Conservation (phyloP, 2,329 filamentous ascomycete genomes). For the Aspergillus clavatus region DNA sequence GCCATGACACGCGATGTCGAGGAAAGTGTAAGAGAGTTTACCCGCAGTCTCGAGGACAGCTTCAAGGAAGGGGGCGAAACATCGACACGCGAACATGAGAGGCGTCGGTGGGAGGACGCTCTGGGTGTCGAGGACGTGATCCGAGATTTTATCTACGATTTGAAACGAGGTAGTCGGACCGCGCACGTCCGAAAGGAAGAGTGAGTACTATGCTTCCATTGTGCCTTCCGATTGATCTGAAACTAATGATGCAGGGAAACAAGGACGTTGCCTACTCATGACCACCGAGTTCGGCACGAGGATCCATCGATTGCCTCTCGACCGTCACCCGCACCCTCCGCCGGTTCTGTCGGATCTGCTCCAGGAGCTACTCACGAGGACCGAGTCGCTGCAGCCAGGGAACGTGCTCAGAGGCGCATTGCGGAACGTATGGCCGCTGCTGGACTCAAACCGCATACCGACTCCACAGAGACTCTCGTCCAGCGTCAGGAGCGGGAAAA, state of each 20-base stretch:
- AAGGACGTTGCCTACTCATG: slow-evolving; percentile 47
- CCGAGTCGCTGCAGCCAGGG: slow-evolving; percentile 90
- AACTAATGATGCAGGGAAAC: slow-evolving; percentile 41
- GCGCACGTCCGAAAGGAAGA: slow-evolving; percentile 63
- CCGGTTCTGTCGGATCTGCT: slow-evolving; percentile 64
- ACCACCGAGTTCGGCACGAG: slow-evolving; percentile 51
- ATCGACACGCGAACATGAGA: slow-evolving; percentile 80
- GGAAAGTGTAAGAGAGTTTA: slow-evolving; percentile 87
- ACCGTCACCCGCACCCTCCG: slow-evolving; percentile 45
- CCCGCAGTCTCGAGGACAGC: slow-evolving; percentile 75
- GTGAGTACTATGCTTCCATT: slow-evolving; percentile 30
- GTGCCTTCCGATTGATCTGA: neutral
- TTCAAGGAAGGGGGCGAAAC: slow-evolving; percentile 76
- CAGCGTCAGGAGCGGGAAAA: slow-evolving; percentile 86
- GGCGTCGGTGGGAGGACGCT: slow-evolving; percentile 89
- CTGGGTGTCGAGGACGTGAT: slow-evolving; percentile 95
- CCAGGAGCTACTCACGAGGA: slow-evolving; percentile 90
- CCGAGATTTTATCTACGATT: slow-evolving; percentile 94
- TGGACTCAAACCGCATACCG: slow-evolving; percentile 77
- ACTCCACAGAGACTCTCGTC: slow-evolving; percentile 71
- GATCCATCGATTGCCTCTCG: slow-evolving; percentile 44
- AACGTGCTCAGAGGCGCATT: slow-evolving; percentile 95
- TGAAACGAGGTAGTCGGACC: slow-evolving; percentile 79
- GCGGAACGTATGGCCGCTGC: slow-evolving; percentile 90
- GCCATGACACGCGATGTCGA: slow-evolving; percentile 96